Evolutionary conservation across 495 filamentous ascomycete species (phyloP), one percentile per base, ranked within the genome.

Genomic region (Barbatosphaeria neglecta): DNA sequence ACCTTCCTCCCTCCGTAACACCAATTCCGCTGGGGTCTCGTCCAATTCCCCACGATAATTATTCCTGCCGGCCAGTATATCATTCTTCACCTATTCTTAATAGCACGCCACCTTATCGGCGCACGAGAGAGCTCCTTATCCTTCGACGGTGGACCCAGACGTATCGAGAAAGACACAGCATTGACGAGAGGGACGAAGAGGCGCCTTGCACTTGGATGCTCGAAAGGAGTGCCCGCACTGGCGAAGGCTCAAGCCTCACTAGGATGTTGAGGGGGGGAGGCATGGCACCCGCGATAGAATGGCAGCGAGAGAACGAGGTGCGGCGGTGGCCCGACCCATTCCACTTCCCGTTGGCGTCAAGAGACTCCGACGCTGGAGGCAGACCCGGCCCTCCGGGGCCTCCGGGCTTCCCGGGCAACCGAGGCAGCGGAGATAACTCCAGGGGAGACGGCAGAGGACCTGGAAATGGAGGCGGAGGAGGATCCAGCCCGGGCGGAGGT

Each of bases 261-360:
- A 52, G 48, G 50, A 62, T 58, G 50, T 41, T 45, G 38, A 48
- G 44, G 51, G 52, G 47, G 33, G 50, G 58, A 46, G 52, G 44
- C 47, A 64, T 64, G 61, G 61, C 61, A 41, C 61, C 61, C 45
- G 22, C 56, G 35, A 43, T 22, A 19, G 43, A 47, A 27, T 28
- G 8, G 37, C 40, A 27, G 28, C 45, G 37, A 22, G 39, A 39
- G 37, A 27, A 22, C 0, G 43, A 49, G 7, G 45, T 20, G 11
- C 46, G 45, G 25, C 38, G 44, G 24, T 50, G 49, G 51, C 27
- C 18, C 15, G 43, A 23, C 28, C 48, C 46, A 17, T 37, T 16
- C 6, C 35, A 38, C 17, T 49, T 27, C n/a, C 22, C 48, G 15
- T 22, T 45, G 31, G 35, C 27, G 16, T 46, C 22, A 10, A 43